Evolutionary conservation across 441 rosid genomes (phyloP), one percentile per base, ranked within the genome.

Genomic region (Isatis lusitanica): DNA sequence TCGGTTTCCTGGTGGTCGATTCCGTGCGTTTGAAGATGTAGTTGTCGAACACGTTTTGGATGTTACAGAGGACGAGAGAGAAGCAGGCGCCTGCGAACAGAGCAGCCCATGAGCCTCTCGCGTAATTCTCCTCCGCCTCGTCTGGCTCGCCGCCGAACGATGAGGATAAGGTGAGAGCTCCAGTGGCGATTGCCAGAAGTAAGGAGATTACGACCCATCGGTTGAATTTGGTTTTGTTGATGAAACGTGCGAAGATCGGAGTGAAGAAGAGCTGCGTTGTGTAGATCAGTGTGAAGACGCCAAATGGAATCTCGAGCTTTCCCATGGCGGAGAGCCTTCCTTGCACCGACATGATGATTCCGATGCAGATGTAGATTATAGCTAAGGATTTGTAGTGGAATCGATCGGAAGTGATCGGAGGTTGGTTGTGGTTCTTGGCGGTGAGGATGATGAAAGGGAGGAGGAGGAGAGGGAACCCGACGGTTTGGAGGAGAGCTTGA

Each of bases 241-340:
- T 6, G 9, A 79, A 4, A 13, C 47, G 60, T 5, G 81, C 76
- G 46, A 83, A 81, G 6, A 75, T 7, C 0, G 80, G 74, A 7
- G 80, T 85, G 79, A 82, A 83, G 38, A 69, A 18, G 18, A 83
- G 71, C 66, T 77, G 86, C 4, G 82, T 58, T 1, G 86, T 74
- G 66, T 66, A 68, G 24, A 83, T 78, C 1, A 82, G 64, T 35
- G 82, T 68, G 61, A 72, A 74, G 5, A 69, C 7, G 0, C 78
- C 67, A 10, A 83, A 67, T 0, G 86, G 80, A 13, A 83, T 78
- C 66, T 71, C 75, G 7, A 82, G 73, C 5, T 63, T 57, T 12
- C 84, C 88, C 40, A 73, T 51, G 28, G 86, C 73, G 9, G 76
- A 60, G 36, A 85, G 71, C 58, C 74, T 78, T 66, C 71, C 64